phyloP scores from a whole-genome alignment of 2,329 filamentous ascomycete species.

The Ascochyta clinopodiicola region DNA sequence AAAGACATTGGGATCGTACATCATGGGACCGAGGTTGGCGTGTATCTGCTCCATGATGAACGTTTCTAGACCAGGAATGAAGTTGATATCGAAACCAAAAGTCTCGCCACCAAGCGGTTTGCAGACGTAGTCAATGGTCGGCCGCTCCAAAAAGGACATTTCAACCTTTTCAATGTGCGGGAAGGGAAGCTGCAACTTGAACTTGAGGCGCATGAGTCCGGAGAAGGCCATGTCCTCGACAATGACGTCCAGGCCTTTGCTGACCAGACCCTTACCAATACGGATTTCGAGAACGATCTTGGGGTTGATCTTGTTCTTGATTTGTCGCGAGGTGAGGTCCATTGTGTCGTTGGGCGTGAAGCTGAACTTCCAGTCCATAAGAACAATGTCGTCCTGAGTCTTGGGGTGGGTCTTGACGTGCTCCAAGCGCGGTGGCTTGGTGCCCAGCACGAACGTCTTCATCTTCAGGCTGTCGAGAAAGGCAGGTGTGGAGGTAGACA shows the following conservation, averaged over 20 bases:
- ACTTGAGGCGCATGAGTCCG: constrained; percentile 94
- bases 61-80: constrained; percentile 89
- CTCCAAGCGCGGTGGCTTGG: constrained; percentile 93
- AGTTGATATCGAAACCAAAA: constrained; percentile 98
- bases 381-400: constrained; percentile 89
- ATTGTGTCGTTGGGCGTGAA: constrained; percentile 95
- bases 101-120: constrained; percentile 95
- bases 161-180: constrained; percentile 95
- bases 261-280: constrained; percentile 94
- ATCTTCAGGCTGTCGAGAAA: constrained; percentile 94
- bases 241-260: constrained; percentile 95
- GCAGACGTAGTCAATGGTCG: constrained; percentile 94
- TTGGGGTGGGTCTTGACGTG: constrained; percentile 98
- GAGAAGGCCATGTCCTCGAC: constrained; percentile 98
- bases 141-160: constrained; percentile 89
- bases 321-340: constrained; percentile 87
- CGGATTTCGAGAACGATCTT: constrained; percentile 95
- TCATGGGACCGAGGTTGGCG: constrained; percentile 91
- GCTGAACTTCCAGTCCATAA: constrained; percentile 99
- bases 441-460: constrained; percentile 91
- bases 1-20: constrained; percentile 98
- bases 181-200: constrained; percentile 95
- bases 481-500: constrained; percentile 87
- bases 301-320: constrained; percentile 96
- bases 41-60: constrained; percentile 98